Base-by-base conservation (phyloP, 148 eudicot species). In the Rhododendron kiyosumense region DNA sequence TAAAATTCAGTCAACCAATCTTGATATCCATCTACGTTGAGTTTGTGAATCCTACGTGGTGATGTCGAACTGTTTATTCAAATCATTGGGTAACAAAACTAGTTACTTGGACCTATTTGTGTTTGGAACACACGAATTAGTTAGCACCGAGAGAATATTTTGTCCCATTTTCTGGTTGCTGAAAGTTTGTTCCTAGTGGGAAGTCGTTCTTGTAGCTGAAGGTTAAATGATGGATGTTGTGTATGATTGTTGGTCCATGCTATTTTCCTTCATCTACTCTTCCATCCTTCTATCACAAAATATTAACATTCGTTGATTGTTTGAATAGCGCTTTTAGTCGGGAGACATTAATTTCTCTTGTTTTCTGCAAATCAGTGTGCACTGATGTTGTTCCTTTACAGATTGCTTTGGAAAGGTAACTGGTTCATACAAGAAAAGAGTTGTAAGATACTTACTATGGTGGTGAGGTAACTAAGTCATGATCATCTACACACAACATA, bases 401-500 rank as follows among this genome's bases (percentile, higher is more conserved):
- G 99, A 88, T 90, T 94, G 94, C 95, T 97, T 28, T 94, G 94
- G 95, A 95, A 91, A 88, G 98, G 96, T 83, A 94, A 92, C 88
- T 97, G 98, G 99, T 97, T 95, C 92, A 93, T 95, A 86, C 99
- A 97, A 91, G 98, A 95, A 91, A 95, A 95, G 93, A 92, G 99
- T 90, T 95, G 96, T 82, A 97, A 94, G 93, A 97, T 94, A 90
- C 96, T 97, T 69, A 89, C 99, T 59, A 81, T 90, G 88, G 89
- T 95, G 84, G 91, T 93, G 71, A 95, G 98, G 99, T 97, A 93
- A 84, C 45, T 81, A 83, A 74, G 24, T 30, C 52, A 83, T 81
- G 17, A 82, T 78, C 59, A 82, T 45, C 12, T 81, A 43, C 51
- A 61, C 81, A 22, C 79, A 12, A 12, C 48, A 61, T 82, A 45